Evolutionary conservation across 495 filamentous ascomycete species (phyloP).

Genomic region (Xylaria flabelliformis): DNA sequence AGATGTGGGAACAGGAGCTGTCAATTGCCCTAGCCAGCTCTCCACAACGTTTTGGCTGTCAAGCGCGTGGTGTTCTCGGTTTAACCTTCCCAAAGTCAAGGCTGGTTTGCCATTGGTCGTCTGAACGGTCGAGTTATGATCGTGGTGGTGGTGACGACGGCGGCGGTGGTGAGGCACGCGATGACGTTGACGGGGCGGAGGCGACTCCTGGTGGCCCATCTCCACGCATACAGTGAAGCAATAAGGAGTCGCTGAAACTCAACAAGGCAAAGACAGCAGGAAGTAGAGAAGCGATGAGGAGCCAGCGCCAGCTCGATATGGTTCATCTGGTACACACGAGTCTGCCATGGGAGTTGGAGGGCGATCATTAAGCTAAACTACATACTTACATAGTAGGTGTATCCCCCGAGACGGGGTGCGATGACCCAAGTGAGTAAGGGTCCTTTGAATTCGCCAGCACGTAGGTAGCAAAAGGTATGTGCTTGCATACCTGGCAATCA

Average conservation of each 20-base stretch:
- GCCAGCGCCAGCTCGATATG: neutral
- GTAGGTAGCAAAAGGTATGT: neutral
- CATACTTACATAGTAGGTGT: neutral
- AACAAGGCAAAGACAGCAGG: slow-evolving; percentile 5
- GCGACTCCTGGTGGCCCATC: slow-evolving; percentile 34
- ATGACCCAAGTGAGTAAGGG: neutral
- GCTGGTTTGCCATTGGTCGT: neutral
- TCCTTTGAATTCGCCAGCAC: neutral
- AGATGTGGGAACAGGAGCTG: slow-evolving; percentile 31
- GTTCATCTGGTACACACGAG: slow-evolving; percentile 4
- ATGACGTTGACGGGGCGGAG: slow-evolving; percentile 32
- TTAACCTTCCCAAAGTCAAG: slow-evolving; percentile 25
- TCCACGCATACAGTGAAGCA: slow-evolving; percentile 36
- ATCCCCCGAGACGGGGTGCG: neutral
- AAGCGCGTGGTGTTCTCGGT: slow-evolving; percentile 28
- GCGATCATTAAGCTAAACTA: neutral
- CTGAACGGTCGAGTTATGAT: slow-evolving; percentile 9
- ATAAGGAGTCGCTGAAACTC: slow-evolving; percentile 35
- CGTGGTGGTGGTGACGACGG: slow-evolving; percentile 25
- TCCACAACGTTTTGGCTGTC: slow-evolving; percentile 38
- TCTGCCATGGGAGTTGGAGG: neutral
- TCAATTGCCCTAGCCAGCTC: slow-evolving; percentile 45
- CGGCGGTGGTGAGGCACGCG: slow-evolving; percentile 33
- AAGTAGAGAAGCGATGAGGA: neutral
- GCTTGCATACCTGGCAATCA: too few species aligned